Conservation (phyloP, 2,329 filamentous ascomycete species). For the Diaporthe aspalathi region DNA sequence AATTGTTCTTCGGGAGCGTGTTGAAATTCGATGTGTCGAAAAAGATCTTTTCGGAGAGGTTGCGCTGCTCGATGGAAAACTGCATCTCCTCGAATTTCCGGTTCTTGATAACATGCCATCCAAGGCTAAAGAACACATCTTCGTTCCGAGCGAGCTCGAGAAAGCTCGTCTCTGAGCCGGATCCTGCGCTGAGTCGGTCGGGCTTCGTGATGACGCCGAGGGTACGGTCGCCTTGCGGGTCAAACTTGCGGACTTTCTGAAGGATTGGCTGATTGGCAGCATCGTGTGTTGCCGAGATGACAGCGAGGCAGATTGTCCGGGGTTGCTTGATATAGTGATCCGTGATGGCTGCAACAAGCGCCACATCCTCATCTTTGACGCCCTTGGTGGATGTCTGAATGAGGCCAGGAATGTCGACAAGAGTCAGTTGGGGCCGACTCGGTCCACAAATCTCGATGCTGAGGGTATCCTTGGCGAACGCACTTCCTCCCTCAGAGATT, state of each 20-base stretch:
- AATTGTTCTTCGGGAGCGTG: background rate
- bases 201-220: slow-evolving; percentile 32
- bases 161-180: slow-evolving; percentile 5
- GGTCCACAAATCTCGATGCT: slow-evolving; percentile 33
- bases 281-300: slow-evolving; percentile 24
- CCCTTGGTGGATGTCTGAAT: slow-evolving; percentile 26
- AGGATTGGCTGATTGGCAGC: slow-evolving; percentile 32
- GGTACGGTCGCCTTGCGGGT: slow-evolving; percentile 9
- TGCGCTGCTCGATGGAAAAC: background rate
- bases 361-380: slow-evolving; percentile 9
- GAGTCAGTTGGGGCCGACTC: slow-evolving; percentile 21
- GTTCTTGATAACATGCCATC: slow-evolving; percentile 64
- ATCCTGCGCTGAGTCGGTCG: background rate
- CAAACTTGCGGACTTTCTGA: slow-evolving; percentile 9
- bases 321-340: slow-evolving; percentile 29
- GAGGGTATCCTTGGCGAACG: slow-evolving; percentile 15
- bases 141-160: slow-evolving; percentile 30
- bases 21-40: slow-evolving; percentile 12
- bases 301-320: slow-evolving; percentile 27
- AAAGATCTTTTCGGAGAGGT: background rate
- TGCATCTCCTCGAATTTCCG: slow-evolving; percentile 65
- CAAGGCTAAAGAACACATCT: slow-evolving; percentile 41
- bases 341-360: slow-evolving; percentile 1
- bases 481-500: slow-evolving; percentile 2
- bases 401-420: slow-evolving; percentile 31